These are phyloP conservation scores for Mycena amicta DNA, from an alignment of 768 basidiomycete species.

Conservation along the genomic window DNA sequence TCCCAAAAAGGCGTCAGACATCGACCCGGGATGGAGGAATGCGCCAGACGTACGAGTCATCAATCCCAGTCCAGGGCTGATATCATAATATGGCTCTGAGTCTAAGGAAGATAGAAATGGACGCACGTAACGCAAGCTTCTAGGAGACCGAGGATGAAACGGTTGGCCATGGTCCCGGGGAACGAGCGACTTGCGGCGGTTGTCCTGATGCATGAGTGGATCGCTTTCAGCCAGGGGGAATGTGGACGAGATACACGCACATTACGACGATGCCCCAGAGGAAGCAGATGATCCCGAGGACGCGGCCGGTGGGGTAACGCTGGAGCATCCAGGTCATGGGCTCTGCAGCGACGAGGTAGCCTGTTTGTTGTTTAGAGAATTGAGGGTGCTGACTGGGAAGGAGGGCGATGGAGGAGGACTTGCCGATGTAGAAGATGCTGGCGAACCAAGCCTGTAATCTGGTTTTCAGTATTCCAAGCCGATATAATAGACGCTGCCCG, in stretches of 20 bases:
- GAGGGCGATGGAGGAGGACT: not conserved
- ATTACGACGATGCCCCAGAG: constrained; percentile 38
- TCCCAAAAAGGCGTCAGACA: not conserved
- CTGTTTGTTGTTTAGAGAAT: constrained; percentile 1
- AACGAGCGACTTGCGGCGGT: constrained; percentile 30
- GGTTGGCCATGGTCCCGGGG: constrained; percentile 28
- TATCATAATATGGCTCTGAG: not conserved
- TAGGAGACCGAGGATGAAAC: constrained; percentile 30
- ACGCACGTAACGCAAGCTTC: constrained; percentile 31
- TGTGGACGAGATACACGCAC: not conserved
- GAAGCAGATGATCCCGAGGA: constrained; percentile 24
- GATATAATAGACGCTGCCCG: not conserved
- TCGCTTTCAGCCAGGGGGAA: not conserved
- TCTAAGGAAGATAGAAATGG: not conserved
- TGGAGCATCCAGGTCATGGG: constrained; percentile 33
- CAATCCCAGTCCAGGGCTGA: constrained; percentile 31
- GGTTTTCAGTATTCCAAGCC: not conserved
- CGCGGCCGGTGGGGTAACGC: constrained; percentile 12
- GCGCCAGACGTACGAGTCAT: constrained; percentile 27
- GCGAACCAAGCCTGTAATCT: constrained; percentile 13
- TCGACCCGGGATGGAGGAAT: not conserved
- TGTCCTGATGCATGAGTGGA: constrained; percentile 10
- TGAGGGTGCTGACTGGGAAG: not conserved
- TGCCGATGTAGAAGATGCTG: constrained; percentile 23
- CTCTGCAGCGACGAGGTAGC: constrained; percentile 32